A percentile compares a stretch with the other conserved stretches of the same genome.
phyloP scores from a whole-genome alignment of 2,329 filamentous ascomycete species.

The Cladorrhinum sp. region DNA sequence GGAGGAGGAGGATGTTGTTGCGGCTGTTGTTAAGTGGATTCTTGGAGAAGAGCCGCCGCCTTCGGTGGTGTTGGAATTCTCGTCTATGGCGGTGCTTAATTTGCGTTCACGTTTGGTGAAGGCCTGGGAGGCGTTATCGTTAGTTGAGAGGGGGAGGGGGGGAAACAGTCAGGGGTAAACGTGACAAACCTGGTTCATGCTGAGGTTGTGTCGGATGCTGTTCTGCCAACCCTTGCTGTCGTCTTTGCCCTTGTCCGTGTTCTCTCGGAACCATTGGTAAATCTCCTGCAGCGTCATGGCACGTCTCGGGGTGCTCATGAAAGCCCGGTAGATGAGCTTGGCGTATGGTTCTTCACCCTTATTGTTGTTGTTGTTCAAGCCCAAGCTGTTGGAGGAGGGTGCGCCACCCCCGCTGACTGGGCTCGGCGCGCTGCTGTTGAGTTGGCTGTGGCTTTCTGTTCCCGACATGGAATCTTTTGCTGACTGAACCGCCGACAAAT shows the following conservation, averaged over 20 bases:
- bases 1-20: not conserved
- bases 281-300: constrained; percentile 81
- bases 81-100: constrained; percentile 21
- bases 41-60: not conserved
- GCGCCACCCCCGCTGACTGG: constrained; percentile 17
- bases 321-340: constrained; percentile 71
- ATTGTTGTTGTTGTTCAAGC: constrained; percentile 27
- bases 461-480: not conserved
- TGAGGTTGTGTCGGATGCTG: constrained; percentile 91
- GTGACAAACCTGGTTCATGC: constrained; percentile 77
- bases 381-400: constrained; percentile 16
- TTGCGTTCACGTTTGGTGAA: constrained; percentile 41
- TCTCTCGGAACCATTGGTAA: constrained; percentile 82
- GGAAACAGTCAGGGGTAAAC: not conserved
- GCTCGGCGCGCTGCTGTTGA: constrained; percentile 16
- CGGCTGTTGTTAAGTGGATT: not conserved
- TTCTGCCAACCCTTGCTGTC: constrained; percentile 83
- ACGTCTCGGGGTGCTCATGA: constrained; percentile 62
- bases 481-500: not conserved
- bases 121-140: constrained; percentile 18
- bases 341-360: constrained; percentile 68
- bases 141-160: not conserved
- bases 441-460: constrained; percentile 6
- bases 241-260: constrained; percentile 71
- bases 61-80: not conserved